Base-by-base conservation (phyloP, 805 yeast species). In the Starmerella cellae region DNA sequence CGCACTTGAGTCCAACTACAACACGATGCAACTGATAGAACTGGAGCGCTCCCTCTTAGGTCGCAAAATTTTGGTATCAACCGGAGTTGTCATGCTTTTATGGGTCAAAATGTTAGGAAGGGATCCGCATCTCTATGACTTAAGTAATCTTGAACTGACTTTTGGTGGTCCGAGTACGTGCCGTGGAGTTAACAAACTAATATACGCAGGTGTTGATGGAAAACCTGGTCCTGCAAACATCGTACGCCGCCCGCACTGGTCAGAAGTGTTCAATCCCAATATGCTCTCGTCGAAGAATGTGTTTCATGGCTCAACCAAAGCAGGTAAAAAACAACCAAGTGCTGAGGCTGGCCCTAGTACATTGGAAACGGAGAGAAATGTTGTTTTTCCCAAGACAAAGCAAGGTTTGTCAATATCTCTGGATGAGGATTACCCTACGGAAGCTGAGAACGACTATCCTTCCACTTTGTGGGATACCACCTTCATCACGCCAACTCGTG, bases 11-110 rank as follows among this genome's bases (percentile, higher is more conserved):
- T 73, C 85, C 0, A 60, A 57, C 24, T 69, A 77, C 53, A 84
- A 84, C 58, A 71, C 94, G 0, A 77, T 83, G 84, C 69, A 73
- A 14, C 58, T 85, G 14, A 70, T 84, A 42, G 51, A 57, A 2
- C 76, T 87, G 50, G 93, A 82, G 46, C 68, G 95, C 49, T 71
- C 74, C 39, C 55, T 70, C 2, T 51, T 62, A 4, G 64, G 80
- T 0, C 85, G 62, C 69, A 4, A 70, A 81, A 5, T 59, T 75
- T 3, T 73, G 71, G 44, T 80, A 81, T 28, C 77, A 70, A 43
- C 50, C 2, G 74, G 73, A 42, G 69, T 85, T 52, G 65, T 79
- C n/a, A 71, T 73, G 51, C 57, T 84, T 23, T 58, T 88, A 13
- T 81, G 85, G 56, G 60, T 63, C 6, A 63, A 66, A 38, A 54